Conservation (phyloP, 2,329 filamentous ascomycete genomes). For the Colletotrichum tofieldiae region DNA sequence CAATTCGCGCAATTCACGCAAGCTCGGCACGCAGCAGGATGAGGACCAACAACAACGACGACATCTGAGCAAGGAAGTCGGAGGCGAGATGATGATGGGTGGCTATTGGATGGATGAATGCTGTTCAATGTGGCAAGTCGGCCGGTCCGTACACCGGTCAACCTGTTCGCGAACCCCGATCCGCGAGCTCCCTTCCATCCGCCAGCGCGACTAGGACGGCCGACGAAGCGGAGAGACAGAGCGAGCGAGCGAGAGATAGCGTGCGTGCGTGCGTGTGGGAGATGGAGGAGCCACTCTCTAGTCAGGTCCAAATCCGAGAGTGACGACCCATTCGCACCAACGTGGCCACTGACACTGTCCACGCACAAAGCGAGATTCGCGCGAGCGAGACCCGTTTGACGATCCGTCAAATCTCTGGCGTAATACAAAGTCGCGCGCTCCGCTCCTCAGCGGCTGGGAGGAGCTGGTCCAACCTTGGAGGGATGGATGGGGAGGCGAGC, state of each 20-base stretch:
- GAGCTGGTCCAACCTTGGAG: neutral
- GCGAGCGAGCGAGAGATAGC: neutral
- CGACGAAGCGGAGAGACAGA: constrained; percentile 1
- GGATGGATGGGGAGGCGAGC: constrained; percentile 3
- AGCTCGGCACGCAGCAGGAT: constrained; percentile 29
- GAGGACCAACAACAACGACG: neutral
- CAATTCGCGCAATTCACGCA: constrained; percentile 18
- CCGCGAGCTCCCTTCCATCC: neutral
- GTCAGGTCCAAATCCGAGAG: constrained; percentile 9
- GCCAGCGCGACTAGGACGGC: neutral
- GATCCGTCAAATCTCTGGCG: constrained; percentile 29
- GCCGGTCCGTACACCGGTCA: constrained; percentile 19
- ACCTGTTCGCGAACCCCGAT: constrained; percentile 9
- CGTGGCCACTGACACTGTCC: constrained; percentile 8
- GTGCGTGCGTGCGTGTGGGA: neutral
- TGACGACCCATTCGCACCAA: constrained; percentile 18
- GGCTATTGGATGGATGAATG: constrained; percentile 19
- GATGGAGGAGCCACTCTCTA: neutral
- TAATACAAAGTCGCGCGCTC: constrained; percentile 11
- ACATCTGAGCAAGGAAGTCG: constrained; percentile 28
- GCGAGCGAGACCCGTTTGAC: constrained; percentile 18
- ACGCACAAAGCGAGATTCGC: constrained; percentile 22
- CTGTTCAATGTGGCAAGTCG: constrained; percentile 16
- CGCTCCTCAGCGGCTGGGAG: constrained; percentile 3
- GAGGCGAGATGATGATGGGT: constrained; percentile 39